Evolutionary conservation across 140 eudicot genomes (phyloP), one percentile per base, ranked within the genome.

Genomic region (Oenanthe javanica): DNA sequence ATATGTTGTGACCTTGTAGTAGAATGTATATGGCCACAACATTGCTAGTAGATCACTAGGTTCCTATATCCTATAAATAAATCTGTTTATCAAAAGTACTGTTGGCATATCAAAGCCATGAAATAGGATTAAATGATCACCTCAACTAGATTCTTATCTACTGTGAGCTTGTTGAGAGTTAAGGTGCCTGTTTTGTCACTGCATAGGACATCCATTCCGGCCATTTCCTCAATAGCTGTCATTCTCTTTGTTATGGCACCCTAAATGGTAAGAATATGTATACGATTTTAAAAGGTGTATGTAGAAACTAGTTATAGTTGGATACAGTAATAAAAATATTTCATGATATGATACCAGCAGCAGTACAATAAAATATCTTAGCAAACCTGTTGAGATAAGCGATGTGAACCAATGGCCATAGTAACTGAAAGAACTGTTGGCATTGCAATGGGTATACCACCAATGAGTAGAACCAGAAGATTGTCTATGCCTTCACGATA

Each of bases 141-240:
- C 96, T 94, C 98, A 40, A 92, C 87, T 86, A 92, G 83, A 76
- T 79, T 92, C 50, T 89, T 94, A 85, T 94, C 98, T 27, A 94
- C 98, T 0, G 96, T 90, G 78, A 94, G 96, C 88, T 94, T 94
- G 96, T 94, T 94, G 36, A 94, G 94, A 57, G 98, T 94, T 57
- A 94, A 36, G 40, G 98, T 92, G 66, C 98, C 97, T 43, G 98
- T 94, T 83, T 94, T 94, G 81, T 94, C 98, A 77, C 98, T 94
- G 84, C 98, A 94, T 11, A 94, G 77, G 42, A 94, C 98, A 86
- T 94, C 98, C 98, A 94, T 94, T 70, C 98, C 97, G 16, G 98
- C 98, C 98, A 94, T 92, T 86, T 94, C 98, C 84, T 94, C 98
- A 16, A 94, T 92, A 0, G 98, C 97, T 0, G 98, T 94, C 98